Percentiles rank a stretch among this genome's conserved stretches.
Conservation (phyloP, 495 filamentous ascomycete genomes). For the Neurospora sublineolata region DNA sequence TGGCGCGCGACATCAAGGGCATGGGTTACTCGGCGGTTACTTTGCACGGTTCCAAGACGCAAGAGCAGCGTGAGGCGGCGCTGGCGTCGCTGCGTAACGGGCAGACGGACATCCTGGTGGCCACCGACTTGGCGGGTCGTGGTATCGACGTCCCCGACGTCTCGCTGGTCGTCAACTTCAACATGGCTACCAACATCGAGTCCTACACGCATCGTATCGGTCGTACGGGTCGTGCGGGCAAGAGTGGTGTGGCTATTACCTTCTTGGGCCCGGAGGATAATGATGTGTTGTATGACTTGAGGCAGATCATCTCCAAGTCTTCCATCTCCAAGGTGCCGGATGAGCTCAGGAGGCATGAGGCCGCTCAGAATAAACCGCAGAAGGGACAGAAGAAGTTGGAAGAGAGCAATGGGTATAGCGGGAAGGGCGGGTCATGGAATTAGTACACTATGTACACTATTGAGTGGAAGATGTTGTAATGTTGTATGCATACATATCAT, state of each 20-base stretch:
- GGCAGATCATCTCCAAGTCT: conserved; percentile 91
- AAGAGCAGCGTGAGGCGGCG: conserved; percentile 94
- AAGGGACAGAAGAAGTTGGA: conserved; percentile 24
- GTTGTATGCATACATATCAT: background rate
- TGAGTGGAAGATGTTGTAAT: background rate
- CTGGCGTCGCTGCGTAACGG: conserved; percentile 76
- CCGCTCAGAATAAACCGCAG: conserved; percentile 65
- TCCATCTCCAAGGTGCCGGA: conserved; percentile 84
- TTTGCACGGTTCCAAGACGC: conserved; percentile 88
- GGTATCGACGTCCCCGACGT: conserved; percentile 98
- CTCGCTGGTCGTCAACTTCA: conserved; percentile 92
- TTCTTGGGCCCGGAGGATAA: conserved; percentile 89
- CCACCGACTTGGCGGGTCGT: conserved; percentile 89
- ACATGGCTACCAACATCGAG: conserved; percentile 92
- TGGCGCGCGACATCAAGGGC: conserved; percentile 89
- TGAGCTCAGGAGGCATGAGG: conserved; percentile 86
- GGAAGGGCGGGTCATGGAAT: conserved; percentile 21
- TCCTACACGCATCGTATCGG: conserved; percentile 96
- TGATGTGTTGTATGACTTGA: conserved; percentile 91
- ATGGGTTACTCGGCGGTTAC: conserved; percentile 89
- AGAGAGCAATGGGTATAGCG: conserved; percentile 18
- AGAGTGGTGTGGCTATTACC: conserved; percentile 93
- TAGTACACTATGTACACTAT: background rate
- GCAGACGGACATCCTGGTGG: conserved; percentile 77
- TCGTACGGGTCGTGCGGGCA: conserved; percentile 93